Base-by-base conservation (phyloP, 1,139 yeast species). In the Lodderomyces oxycetoniae region DNA sequence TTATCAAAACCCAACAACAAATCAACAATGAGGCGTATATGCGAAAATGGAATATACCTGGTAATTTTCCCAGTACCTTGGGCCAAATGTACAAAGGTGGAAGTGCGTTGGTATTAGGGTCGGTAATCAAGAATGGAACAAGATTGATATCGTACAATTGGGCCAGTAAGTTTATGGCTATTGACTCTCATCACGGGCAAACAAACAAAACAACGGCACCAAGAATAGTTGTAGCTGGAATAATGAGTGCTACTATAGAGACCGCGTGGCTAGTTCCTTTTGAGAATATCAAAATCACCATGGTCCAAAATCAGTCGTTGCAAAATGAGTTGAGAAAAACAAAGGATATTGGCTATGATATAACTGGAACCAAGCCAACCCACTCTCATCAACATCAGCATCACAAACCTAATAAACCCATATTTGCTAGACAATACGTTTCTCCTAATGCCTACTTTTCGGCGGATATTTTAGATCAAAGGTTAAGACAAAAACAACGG, bases 221-320 rank as follows among this genome's bases (percentile, higher is more conserved):
- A 8, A 59, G 85, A 43, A 70, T 83, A 33, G 81, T 81, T 7
- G 77, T 85, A 40, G 96, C 96, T 3, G 96, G 95, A 5, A 73
- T 82, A 33, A 74, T 87, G 66, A 84, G 95, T 8, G 97, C 93
- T 4, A 69, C 80, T 38, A 61, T 79, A 34, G 98, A 91, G 57
- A 79, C 94, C 4, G 48, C 87, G 28, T 74, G 88, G 67, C 75
- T 91, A 20, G 84, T 91, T 17, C 98, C 98, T 0, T 89, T 91
- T 58, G 98, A 91, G 50, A 85, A 80, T 52, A 71, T 88, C 46
- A 88, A 89, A 53, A 81, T 86, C 4, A 73, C 87, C 10, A 80
- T 87, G 91, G 79, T 89, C 43, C 95, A 89, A 50, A 76, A 80
- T 48, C 66, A 60, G 57, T 45, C 61, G 4, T 51, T 67, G 37